These are phyloP conservation scores for Claviceps digitariae DNA, from an alignment of 2,329 filamentous ascomycete species.

Conservation along the genomic window DNA sequence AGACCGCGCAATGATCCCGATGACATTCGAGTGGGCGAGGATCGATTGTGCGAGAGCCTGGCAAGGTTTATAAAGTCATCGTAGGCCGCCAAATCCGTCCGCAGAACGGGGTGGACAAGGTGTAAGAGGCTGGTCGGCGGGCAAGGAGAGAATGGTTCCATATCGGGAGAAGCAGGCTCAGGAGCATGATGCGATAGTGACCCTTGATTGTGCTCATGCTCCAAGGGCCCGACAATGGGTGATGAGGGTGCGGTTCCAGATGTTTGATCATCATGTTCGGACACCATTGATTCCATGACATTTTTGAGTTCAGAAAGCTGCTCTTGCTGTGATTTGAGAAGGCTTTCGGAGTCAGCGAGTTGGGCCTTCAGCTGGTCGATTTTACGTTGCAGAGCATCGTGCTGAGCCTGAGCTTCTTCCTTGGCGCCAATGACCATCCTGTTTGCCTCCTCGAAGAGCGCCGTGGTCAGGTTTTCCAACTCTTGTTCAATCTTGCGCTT, in stretches of 20 bases:
- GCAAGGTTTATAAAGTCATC: constrained; percentile 75
- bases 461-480: constrained; percentile 76
- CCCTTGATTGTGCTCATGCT: constrained; percentile 36
- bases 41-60: constrained; percentile 47
- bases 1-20: constrained; percentile 52
- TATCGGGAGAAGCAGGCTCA: constrained; percentile 22
- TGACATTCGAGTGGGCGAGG: constrained; percentile 47
- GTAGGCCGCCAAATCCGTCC: constrained; percentile 68
- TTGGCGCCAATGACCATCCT: constrained; percentile 88
- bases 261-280: constrained; percentile 57
- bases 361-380: constrained; percentile 81
- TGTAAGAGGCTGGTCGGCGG: constrained; percentile 65
- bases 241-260: constrained; percentile 70
- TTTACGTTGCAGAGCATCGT: constrained; percentile 66
- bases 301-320: constrained; percentile 82
- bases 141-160: constrained; percentile 35
- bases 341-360: constrained; percentile 69
- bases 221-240: constrained; percentile 59
- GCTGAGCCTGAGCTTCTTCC: constrained; percentile 74
- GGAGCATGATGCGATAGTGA: constrained; percentile 12
- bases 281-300: constrained; percentile 78
- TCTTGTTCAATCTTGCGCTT: constrained; percentile 88
- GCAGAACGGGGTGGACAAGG: constrained; percentile 68
- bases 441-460: constrained; percentile 96
- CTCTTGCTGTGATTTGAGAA: constrained; percentile 83